Evolutionary conservation across 2,329 filamentous ascomycete species (phyloP), one percentile per base, ranked within the genome.

Genomic region (Mycocentrospora acerina): DNA sequence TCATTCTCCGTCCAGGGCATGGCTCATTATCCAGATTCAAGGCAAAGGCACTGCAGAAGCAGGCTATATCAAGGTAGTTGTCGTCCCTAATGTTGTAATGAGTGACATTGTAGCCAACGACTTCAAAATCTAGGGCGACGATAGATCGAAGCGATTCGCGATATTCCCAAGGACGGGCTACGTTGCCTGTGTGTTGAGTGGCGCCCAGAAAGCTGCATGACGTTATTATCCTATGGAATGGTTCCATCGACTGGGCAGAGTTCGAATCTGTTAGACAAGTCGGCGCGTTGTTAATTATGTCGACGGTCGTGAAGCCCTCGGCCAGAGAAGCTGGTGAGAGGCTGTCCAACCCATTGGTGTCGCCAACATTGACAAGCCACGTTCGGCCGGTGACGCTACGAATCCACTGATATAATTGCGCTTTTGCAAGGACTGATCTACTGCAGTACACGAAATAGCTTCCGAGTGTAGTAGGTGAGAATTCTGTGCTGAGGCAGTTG

Each of bases 141-240:
- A 66, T 60, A 15, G 62, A 59, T 8, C 33, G 27, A 33, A 43
- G 29, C 9, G 29, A 19, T 48, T 59, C 46, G 24, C 35, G 49
- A 30, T 64, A 66, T 44, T 65, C 62, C 62, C 62, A 65, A 24
- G 62, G 60, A 26, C 62, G 62, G 43, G 33, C 52, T 13, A 49
- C 50, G 35, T 59, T 61, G 35, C 62, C 62, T 15, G 54, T 64
- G 44, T 64, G 59, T 38, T 50, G 40, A 15, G 59, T 51, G 14
- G 35, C 44, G 35, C 44, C 43, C 28, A 51, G 58, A 48, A 65
- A 65, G 34, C 48, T 32, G 40, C 63, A 67, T 7, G 60, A 63
- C 7, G 53, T 51, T 30, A 65, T 48, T 11, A 56, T 44, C 37
- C 55, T 48, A 37, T 54, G 42, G 44, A 65, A 67, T 18, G 48